phyloP scores from a whole-genome alignment of 345 rosid genomes.

The Hirschfeldia incana region DNA sequence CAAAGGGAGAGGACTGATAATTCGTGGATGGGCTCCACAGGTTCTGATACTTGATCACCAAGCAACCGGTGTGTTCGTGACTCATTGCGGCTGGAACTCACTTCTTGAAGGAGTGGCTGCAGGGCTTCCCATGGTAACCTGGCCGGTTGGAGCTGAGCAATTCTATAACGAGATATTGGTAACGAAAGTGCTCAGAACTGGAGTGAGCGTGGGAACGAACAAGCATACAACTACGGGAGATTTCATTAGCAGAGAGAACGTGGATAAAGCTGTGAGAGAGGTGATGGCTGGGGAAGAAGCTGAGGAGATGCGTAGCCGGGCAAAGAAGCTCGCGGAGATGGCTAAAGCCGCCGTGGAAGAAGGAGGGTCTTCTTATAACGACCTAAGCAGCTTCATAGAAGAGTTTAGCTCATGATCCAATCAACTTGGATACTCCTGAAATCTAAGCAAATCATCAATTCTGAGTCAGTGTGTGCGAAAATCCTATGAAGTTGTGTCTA shows the following conservation, averaged over 20 bases:
- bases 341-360: constrained; percentile 45
- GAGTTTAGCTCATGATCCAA: constrained; percentile 29
- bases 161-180: constrained; percentile 48
- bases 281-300: constrained; percentile 49
- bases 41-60: constrained; percentile 48
- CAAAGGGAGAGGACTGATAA: constrained; percentile 41
- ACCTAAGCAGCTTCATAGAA: constrained; percentile 38
- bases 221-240: constrained; percentile 27
- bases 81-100: constrained; percentile 64
- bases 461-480: neutral
- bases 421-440: too few species aligned
- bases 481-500: neutral
- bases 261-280: constrained; percentile 33
- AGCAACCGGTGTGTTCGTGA: constrained; percentile 49
- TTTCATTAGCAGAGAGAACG: constrained; percentile 31
- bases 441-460: neutral
- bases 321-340: constrained; percentile 33
- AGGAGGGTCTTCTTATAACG: constrained; percentile 55
- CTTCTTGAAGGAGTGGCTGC: constrained; percentile 42
- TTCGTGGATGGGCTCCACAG: constrained; percentile 55
- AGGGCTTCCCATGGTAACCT: constrained; percentile 52
- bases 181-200: constrained; percentile 40
- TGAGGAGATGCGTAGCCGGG: constrained; percentile 38
- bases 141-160: constrained; percentile 55
- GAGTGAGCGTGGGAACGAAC: constrained; percentile 42